Conservation (phyloP, 495 filamentous ascomycete genomes). For the Mytilinidion resinicola region DNA sequence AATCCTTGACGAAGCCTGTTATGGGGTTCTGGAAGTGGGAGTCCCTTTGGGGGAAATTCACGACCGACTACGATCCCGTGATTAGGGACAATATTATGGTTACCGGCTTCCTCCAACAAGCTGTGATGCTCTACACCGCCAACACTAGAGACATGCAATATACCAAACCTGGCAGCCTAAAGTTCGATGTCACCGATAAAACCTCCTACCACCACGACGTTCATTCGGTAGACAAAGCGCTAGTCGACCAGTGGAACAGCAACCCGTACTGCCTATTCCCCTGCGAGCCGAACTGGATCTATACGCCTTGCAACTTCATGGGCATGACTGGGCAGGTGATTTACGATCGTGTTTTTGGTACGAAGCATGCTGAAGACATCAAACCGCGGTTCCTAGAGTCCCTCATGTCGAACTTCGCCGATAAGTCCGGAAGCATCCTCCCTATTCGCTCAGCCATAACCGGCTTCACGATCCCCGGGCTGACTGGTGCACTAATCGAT, state of each 20-base stretch:
- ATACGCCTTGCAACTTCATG: constrained; percentile 15
- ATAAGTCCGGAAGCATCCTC: constrained; percentile 15
- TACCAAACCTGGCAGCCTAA: constrained; percentile 6
- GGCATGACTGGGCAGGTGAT: constrained; percentile 9
- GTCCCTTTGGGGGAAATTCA: constrained; percentile 16
- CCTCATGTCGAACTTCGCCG: constrained; percentile 13
- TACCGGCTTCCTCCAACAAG: constrained; percentile 9
- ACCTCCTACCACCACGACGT: constrained; percentile 7
- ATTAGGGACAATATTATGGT: constrained; percentile 19
- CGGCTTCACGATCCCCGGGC: constrained; percentile 17
- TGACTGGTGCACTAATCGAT: constrained; percentile 10
- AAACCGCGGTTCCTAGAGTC: constrained; percentile 11
- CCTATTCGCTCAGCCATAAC: constrained; percentile 16
- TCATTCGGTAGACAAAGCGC: constrained; percentile 4
- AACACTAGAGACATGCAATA: constrained; percentile 14
- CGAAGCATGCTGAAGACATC: constrained; percentile 4
- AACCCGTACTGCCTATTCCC: constrained; percentile 14
- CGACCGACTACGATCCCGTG: constrained; percentile 6
- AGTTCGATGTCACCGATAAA: constrained; percentile 8
- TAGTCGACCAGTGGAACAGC: constrained; percentile 5
- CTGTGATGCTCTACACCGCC: constrained; percentile 7
- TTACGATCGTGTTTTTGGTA: constrained; percentile 8
- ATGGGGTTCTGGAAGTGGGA: constrained; percentile 20
- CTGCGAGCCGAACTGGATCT: constrained; percentile 19
- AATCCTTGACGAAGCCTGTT: constrained; percentile 9